These are phyloP conservation scores for Lithospermum erythrorhizon DNA, from an alignment of 257 asterid genomes.

Conservation along the genomic window DNA sequence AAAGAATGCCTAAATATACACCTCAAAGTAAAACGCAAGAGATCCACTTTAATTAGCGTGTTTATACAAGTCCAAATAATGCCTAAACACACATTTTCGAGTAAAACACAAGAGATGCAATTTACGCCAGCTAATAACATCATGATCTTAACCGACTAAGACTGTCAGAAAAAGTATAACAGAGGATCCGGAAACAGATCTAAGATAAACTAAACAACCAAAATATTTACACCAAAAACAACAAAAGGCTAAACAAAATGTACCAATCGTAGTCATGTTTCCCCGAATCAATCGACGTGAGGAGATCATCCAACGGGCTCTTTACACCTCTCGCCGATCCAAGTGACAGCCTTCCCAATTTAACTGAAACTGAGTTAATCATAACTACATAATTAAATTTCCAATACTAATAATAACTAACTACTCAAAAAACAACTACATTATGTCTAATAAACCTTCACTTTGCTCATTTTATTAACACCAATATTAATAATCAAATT, in stretches of 20 bases:
- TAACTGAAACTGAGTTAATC: conserved; percentile 17
- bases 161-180: too few species aligned
- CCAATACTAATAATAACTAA: neutral
- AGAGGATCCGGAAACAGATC: too few species aligned
- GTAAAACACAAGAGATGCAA: too few species aligned
- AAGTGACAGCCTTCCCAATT: conserved; percentile 33
- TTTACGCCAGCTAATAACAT: too few species aligned
- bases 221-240: neutral
- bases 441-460: neutral
- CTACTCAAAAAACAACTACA: neutral
- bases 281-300: conserved; percentile 29
- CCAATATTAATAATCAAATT: too few species aligned
- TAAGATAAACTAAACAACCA: neutral
- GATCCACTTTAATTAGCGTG: neutral
- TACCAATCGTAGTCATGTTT: conserved; percentile 47
- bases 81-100: too few species aligned
- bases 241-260: neutral
- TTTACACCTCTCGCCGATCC: conserved; percentile 22
- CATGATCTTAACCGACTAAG: too few species aligned
- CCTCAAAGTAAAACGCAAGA: too few species aligned
- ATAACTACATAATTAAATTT: neutral
- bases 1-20: neutral
- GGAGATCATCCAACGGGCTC: conserved; percentile 30
- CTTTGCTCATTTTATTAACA: too few species aligned
- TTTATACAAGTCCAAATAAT: neutral